Evolutionary conservation across 1,284 basidiomycete species (phyloP).

Genomic region (Polyporus tsugae): DNA sequence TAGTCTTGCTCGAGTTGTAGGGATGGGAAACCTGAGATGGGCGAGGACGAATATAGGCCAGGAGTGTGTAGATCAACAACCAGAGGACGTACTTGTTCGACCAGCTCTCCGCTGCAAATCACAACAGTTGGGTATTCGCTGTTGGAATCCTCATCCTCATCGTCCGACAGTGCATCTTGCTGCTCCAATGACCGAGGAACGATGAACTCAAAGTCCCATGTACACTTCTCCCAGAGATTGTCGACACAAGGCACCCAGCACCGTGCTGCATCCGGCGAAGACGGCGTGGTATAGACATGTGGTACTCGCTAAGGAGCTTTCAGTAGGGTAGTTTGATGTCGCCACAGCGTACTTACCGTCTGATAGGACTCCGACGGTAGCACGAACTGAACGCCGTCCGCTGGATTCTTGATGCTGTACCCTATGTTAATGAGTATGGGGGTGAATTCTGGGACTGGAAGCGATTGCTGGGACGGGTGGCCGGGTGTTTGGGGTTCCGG

Average conservation of each 20-base stretch:
- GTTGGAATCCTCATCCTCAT: slow-evolving; percentile 59
- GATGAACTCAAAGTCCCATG: slow-evolving; percentile 98
- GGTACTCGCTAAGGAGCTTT: slow-evolving; percentile 76
- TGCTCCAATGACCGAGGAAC: slow-evolving; percentile 90
- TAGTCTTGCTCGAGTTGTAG: slow-evolving; percentile 92
- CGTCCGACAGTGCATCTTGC: slow-evolving; percentile 53
- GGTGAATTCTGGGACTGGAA: slow-evolving; percentile 70
- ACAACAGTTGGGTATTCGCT: slow-evolving; percentile 83
- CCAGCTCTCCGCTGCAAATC: slow-evolving; percentile 92
- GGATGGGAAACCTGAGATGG: slow-evolving; percentile 85
- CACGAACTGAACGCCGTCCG: slow-evolving; percentile 90
- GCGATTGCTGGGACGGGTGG: slow-evolving; percentile 49
- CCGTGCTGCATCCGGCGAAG: slow-evolving; percentile 89
- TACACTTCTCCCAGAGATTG: slow-evolving; percentile 95
- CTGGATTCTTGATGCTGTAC: slow-evolving; percentile 83
- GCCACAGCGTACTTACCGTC: slow-evolving; percentile 66
- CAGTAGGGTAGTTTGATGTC: slow-evolving; percentile 19
- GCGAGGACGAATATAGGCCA: neutral
- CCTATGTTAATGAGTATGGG: slow-evolving; percentile 82
- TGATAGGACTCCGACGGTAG: slow-evolving; percentile 83
- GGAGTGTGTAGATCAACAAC: neutral
- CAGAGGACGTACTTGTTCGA: slow-evolving; percentile 78
- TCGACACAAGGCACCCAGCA: slow-evolving; percentile 99
- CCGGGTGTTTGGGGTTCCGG: slow-evolving; percentile 82
- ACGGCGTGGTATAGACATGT: slow-evolving; percentile 92